These are phyloP conservation scores for Rubroboletus satanas DNA, from an alignment of 768 basidiomycete species.

Conservation along the genomic window DNA sequence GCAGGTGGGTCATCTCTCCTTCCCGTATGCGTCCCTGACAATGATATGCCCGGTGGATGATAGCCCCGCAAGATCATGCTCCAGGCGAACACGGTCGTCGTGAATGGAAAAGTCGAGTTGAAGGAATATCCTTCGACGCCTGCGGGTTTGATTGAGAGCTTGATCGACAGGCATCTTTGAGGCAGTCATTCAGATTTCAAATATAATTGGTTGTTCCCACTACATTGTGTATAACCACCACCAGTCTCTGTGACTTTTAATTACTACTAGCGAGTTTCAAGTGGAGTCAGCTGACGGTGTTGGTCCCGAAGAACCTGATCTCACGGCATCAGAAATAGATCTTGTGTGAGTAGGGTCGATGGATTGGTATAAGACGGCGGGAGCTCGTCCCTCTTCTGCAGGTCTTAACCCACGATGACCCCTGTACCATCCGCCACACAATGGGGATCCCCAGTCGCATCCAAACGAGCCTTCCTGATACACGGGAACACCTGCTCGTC, in stretches of 20 bases:
- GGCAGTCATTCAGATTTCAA: too few species aligned
- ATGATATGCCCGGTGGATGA: not conserved
- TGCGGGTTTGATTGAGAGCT: conserved; percentile 75
- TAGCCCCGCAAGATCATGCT: conserved; percentile 84
- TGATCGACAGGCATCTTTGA: conserved; percentile 66
- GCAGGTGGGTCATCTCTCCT: conserved; percentile 44
- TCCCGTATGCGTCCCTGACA: not conserved
- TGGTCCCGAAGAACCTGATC: not conserved
- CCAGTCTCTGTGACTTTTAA: not conserved
- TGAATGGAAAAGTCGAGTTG: conserved; percentile 62
- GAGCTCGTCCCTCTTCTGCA: too few species aligned
- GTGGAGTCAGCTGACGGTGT: too few species aligned
- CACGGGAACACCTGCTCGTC: conserved; percentile 10
- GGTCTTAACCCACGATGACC: conserved; percentile 2
- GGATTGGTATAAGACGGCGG: not conserved
- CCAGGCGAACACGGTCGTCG: conserved; percentile 74
- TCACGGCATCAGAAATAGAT: conserved; percentile 6
- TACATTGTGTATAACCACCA: not conserved
- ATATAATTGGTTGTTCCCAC: not conserved
- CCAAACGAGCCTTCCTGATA: conserved; percentile 16
- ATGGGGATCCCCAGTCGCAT: conserved; percentile 12
- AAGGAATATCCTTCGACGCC: conserved; percentile 76
- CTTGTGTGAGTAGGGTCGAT: not conserved
- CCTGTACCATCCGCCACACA: conserved; percentile 14
- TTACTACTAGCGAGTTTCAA: not conserved